phyloP scores from a whole-genome alignment of 805 yeast genomes.

The Yarrowia phangngaensis region DNA sequence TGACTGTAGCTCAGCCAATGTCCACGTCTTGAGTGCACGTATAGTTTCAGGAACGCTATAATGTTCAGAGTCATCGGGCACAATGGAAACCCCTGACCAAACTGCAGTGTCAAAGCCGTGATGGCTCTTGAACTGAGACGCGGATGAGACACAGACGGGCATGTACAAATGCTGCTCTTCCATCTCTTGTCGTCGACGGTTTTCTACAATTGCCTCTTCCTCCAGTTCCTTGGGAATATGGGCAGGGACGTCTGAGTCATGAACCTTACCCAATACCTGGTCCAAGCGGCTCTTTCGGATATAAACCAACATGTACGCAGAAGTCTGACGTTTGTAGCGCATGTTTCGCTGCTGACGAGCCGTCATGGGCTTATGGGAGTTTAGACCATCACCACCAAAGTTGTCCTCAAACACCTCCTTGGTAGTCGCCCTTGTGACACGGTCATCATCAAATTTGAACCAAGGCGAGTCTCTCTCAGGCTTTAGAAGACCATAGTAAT shows the following conservation, averaged over 20 bases:
- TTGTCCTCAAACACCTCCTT: constrained; percentile 87
- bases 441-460: constrained; percentile 94
- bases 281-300: constrained; percentile 59
- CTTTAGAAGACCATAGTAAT: constrained; percentile 88
- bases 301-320: constrained; percentile 96
- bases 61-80: constrained; percentile 8
- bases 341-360: constrained; percentile 17
- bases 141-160: constrained; percentile 55
- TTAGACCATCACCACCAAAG: constrained; percentile 68
- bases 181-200: constrained; percentile 51
- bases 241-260: constrained; percentile 56
- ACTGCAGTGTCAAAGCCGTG: constrained; percentile 76
- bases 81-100: constrained; percentile 44
- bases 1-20: constrained; percentile 6
- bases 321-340: constrained; percentile 72
- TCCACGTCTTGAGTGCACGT: constrained; percentile 9
- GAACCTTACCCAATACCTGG: constrained; percentile 56
- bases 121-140: constrained; percentile 52
- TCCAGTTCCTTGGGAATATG: constrained; percentile 65
- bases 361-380: constrained; percentile 9
- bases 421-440: constrained; percentile 80
- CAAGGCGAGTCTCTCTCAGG: constrained; percentile 69
- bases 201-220: constrained; percentile 57
- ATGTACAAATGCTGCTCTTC: constrained; percentile 69
- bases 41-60: constrained; percentile 16